These are phyloP conservation scores for Panellus pusillus DNA, from an alignment of 768 basidiomycete genomes.

Conservation along the genomic window DNA sequence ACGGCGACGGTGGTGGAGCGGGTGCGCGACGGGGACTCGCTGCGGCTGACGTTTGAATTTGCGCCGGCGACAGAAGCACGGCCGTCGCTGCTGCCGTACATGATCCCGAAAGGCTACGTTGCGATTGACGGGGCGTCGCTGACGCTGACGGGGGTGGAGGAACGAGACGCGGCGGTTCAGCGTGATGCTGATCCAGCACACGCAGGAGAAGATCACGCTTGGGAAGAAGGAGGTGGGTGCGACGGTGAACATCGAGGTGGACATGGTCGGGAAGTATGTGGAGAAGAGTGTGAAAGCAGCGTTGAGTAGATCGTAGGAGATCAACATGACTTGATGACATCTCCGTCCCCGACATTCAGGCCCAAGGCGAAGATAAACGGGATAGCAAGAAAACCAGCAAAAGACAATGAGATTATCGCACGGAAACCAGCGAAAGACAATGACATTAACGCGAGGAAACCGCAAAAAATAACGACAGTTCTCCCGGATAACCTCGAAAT, in stretches of 20 bases:
- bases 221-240: constrained; percentile 71
- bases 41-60: constrained; percentile 81
- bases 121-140: constrained; percentile 93
- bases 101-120: constrained; percentile 94
- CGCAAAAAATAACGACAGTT: too few relatives aligned
- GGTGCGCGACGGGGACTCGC: constrained; percentile 79
- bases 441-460: too few relatives aligned
- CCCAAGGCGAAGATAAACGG: constrained; percentile 66
- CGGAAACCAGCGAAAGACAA: too few relatives aligned
- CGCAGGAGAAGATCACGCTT: constrained; percentile 85
- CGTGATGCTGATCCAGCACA: constrained; percentile 95
- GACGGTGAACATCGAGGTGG: constrained; percentile 93
- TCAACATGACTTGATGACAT: too few relatives aligned
- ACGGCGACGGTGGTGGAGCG: constrained; percentile 75
- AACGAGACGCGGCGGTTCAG: constrained; percentile 64
- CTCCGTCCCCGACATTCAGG: constrained; percentile 30
- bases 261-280: constrained; percentile 93
- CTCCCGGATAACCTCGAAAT: constrained; percentile 19
- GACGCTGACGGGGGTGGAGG: constrained; percentile 81
- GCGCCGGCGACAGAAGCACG: constrained; percentile 55
- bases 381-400: constrained; percentile 36
- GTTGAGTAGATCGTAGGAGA: too few relatives aligned
- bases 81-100: constrained; percentile 71
- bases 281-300: constrained; percentile 82
- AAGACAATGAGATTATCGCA: too few relatives aligned